phyloP scores from a whole-genome alignment of 257 asterid genomes.

The Forsythia viridissima region DNA sequence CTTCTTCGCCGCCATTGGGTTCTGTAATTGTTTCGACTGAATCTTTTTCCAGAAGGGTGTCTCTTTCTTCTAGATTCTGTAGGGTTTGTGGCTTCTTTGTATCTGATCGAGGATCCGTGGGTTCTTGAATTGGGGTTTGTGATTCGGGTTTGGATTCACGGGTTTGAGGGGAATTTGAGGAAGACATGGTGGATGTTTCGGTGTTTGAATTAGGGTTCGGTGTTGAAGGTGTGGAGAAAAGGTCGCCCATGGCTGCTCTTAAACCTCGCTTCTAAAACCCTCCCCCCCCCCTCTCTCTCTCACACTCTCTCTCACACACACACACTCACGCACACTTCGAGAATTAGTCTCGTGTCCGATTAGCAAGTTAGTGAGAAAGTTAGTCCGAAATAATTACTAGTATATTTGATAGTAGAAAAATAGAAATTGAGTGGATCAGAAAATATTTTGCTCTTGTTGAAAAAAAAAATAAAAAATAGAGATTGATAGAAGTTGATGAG shows the following conservation, averaged over 20 bases:
- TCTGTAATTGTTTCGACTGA: conserved; percentile 6
- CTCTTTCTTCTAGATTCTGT: conserved; percentile 11
- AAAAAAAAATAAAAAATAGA: too few species aligned
- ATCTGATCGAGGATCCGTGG: conserved; percentile 33
- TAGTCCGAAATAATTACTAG: too few species aligned
- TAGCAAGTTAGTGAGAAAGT: too few species aligned
- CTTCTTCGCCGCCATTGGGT: conserved; percentile 26
- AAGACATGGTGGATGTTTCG: conserved; percentile 39
- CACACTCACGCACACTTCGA: too few species aligned
- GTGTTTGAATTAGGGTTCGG: conserved; percentile 33
- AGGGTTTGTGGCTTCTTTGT: conserved; percentile 6
- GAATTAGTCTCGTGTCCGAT: too few species aligned
- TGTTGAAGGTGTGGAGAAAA: conserved; percentile 26
- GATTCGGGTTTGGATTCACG: conserved; percentile 26
- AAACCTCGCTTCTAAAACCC: conserved; percentile 29
- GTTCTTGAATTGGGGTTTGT: conserved; percentile 22
- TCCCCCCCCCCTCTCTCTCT: background rate
- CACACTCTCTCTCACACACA: background rate
- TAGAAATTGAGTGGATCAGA: too few species aligned
- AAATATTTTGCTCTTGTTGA: too few species aligned
- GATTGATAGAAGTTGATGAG: too few species aligned
- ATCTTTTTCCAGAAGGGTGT: conserved; percentile 1
- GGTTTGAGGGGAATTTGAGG: conserved; percentile 31
- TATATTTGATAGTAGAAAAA: too few species aligned
- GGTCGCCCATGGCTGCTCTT: conserved; percentile 47